A percentile compares a stretch with the other conserved stretches of the same genome.
These are phyloP conservation scores for Ceratocystis cubensis DNA, from an alignment of 2,329 filamentous ascomycete species.

Conservation along the genomic window DNA sequence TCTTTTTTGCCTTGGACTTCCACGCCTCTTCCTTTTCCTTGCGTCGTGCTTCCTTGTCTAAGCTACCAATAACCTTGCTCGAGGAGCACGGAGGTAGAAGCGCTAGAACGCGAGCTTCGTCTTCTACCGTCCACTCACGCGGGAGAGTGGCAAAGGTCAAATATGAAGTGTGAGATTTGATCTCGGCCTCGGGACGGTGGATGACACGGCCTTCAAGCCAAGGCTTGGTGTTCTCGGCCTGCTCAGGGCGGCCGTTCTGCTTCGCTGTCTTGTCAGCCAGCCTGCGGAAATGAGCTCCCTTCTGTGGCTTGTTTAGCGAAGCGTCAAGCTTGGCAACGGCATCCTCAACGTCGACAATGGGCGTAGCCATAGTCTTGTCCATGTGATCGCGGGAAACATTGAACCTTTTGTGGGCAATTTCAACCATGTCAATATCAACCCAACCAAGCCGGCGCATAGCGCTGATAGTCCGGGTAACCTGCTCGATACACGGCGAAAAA, in stretches of 20 bases:
- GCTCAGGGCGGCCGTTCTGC: neutral
- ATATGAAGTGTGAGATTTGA: slow-evolving; percentile 97
- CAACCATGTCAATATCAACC: slow-evolving; percentile 88
- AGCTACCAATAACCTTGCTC: slow-evolving; percentile 39
- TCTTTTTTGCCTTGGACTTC: slow-evolving; percentile 35
- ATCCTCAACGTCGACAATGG: slow-evolving; percentile 64
- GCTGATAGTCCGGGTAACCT: slow-evolving; percentile 76
- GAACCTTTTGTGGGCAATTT: slow-evolving; percentile 66
- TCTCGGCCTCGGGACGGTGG: slow-evolving; percentile 70
- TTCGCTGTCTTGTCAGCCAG: slow-evolving; percentile 7
- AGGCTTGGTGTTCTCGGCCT: slow-evolving; percentile 32
- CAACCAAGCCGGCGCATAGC: slow-evolving; percentile 70
- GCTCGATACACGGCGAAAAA: slow-evolving; percentile 94
- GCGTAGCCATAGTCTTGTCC: slow-evolving; percentile 59
- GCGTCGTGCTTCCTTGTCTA: slow-evolving; percentile 43
- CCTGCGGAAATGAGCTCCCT: neutral
- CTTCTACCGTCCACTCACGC: slow-evolving; percentile 69
- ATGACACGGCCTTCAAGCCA: slow-evolving; percentile 68
- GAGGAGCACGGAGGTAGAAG: slow-evolving; percentile 48
- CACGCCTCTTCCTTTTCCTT: slow-evolving; percentile 44
- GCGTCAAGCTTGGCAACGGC: slow-evolving; percentile 52
- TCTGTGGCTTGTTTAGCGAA: slow-evolving; percentile 23
- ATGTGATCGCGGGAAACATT: slow-evolving; percentile 73
- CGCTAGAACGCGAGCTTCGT: slow-evolving; percentile 56
- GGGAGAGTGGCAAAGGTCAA: slow-evolving; percentile 85